phyloP scores from a whole-genome alignment of 176 grass and related monocot species.

The Triticum turgidum region DNA sequence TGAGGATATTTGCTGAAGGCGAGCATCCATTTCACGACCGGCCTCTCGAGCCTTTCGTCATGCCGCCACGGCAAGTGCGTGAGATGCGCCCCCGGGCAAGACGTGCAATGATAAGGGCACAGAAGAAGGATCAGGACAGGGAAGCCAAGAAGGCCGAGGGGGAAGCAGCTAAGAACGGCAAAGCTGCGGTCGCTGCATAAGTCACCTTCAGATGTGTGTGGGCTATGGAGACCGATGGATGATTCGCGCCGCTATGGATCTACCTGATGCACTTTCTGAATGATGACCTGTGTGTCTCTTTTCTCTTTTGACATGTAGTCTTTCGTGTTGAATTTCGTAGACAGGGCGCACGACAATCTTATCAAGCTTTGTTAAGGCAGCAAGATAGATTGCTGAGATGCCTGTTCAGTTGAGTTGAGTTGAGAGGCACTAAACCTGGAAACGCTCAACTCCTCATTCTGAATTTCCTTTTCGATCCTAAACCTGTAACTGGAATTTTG shows the following conservation, averaged over 20 bases:
- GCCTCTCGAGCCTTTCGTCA: conserved; percentile 64
- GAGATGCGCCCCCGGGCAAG: conserved; percentile 87
- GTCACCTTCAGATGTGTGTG: background rate
- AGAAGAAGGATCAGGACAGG: conserved; percentile 82
- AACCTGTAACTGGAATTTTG: background rate
- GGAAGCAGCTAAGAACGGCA: conserved; percentile 35
- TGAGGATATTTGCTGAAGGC: conserved; percentile 73
- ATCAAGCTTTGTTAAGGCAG: background rate
- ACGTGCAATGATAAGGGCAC: conserved; percentile 71
- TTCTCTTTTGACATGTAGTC: background rate
- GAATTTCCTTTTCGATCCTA: background rate
- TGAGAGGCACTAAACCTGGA: background rate
- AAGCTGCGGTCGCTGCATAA: conserved; percentile 36
- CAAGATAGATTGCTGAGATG: background rate
- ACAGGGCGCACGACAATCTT: background rate
- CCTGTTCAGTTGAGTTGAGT: background rate
- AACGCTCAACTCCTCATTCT: background rate
- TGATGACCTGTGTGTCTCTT: background rate
- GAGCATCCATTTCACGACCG: conserved; percentile 81
- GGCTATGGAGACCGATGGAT: background rate
- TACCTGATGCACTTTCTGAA: background rate
- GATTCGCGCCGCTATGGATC: background rate
- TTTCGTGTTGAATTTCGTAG: background rate
- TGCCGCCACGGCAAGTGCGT: conserved; percentile 70
- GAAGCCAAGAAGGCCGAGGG: conserved; percentile 41